A percentile compares a stretch with the other conserved stretches of the same genome.
Conservation (phyloP, 2,329 filamentous ascomycete genomes). For the Botryotinia narcissicola region DNA sequence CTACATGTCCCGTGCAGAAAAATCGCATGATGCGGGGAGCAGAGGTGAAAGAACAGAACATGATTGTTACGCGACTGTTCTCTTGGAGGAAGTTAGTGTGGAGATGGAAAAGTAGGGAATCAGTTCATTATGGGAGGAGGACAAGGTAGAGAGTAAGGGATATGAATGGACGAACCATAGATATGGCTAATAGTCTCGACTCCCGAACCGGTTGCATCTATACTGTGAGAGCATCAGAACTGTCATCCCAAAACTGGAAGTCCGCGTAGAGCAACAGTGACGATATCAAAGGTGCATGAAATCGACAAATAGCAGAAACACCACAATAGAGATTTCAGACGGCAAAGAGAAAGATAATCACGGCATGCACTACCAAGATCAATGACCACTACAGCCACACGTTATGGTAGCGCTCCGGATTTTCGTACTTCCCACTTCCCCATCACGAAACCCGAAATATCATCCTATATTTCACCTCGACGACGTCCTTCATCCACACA, state of each 20-base stretch:
- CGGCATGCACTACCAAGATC: background rate
- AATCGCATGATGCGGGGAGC: slow-evolving; percentile 61
- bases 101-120: background rate
- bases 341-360: background rate
- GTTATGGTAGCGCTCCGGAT: background rate
- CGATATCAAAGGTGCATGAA: background rate
- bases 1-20: slow-evolving; percentile 57
- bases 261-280: background rate
- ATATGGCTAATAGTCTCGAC: slow-evolving; percentile 20
- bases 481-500: background rate
- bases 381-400: background rate
- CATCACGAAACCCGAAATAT: too few relatives aligned
- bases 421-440: background rate
- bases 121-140: too few relatives aligned
- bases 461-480: background rate
- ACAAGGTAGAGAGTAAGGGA: background rate
- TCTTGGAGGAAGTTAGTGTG: slow-evolving; percentile 52
- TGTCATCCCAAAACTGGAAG: background rate
- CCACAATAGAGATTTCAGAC: background rate
- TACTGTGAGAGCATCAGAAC: background rate
- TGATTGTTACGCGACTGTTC: slow-evolving; percentile 70
- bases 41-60: slow-evolving; percentile 66
- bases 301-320: background rate
- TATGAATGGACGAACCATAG: background rate
- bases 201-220: slow-evolving; percentile 13